Conservation (phyloP, 1,139 yeast species). For the Lodderomyces beijingensis region DNA sequence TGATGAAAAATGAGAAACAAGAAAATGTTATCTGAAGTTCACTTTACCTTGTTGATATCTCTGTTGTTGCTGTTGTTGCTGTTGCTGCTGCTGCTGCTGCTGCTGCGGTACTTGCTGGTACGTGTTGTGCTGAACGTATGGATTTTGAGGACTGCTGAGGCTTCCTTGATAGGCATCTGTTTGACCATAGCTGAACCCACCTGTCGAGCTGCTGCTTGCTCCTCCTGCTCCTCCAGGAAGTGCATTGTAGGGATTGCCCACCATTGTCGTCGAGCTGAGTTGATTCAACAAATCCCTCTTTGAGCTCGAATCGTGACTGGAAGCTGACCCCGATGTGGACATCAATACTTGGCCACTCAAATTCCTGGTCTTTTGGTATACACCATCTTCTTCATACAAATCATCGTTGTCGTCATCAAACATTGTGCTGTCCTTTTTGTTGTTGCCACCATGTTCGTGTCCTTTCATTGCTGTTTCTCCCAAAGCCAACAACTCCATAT, state of each 20-base stretch:
- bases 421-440: constrained; percentile 21
- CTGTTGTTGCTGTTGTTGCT: too few species aligned
- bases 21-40: neutral
- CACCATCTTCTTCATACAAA: constrained; percentile 22
- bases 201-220: constrained; percentile 1
- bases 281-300: constrained; percentile 38
- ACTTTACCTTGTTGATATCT: too few species aligned
- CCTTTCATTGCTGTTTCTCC: constrained; percentile 88
- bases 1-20: neutral
- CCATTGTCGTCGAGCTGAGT: constrained; percentile 32
- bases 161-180: constrained; percentile 11
- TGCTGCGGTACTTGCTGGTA: constrained; percentile 8
- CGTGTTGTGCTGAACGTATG: constrained; percentile 6
- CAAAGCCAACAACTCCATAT: constrained; percentile 79
- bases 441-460: constrained; percentile 45
- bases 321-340: constrained; percentile 4
- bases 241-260: constrained; percentile 39
- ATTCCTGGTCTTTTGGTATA: constrained; percentile 5
- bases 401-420: constrained; percentile 31
- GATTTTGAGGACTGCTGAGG: constrained; percentile 10
- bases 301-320: constrained; percentile 14
- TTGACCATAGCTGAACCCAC: constrained; percentile 13
- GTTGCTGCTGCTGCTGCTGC: constrained; percentile 4
- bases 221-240: constrained; percentile 5
- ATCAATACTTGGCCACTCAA: constrained; percentile 5